Evolutionary conservation across 2,329 filamentous ascomycete genomes (phyloP), one percentile per base, ranked within the genome.

Genomic region (Macrophomina pseudophaseolina): DNA sequence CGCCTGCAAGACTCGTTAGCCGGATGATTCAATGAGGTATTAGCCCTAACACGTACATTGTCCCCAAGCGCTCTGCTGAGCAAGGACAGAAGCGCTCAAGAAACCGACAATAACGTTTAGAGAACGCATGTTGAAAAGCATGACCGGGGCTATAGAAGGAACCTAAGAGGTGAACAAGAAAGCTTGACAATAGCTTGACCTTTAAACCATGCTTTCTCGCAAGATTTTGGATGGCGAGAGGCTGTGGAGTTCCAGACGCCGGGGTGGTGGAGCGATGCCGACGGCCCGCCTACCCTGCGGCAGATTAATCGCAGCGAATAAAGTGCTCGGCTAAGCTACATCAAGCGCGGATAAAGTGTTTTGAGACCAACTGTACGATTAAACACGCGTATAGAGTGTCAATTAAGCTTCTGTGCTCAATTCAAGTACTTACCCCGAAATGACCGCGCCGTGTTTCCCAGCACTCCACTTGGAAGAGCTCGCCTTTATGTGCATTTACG

Each of bases 61-160:
- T 65, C 74, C 73, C 73, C 74, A 78, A 58, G 75, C 74, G 18
- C 68, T 68, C 28, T 52, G 48, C 48, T 64, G 60, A 11, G 74
- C 70, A 3, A 69, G 70, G 8, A 75, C 75, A 49, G 69, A 70
- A 16, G 71, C 71, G 16, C 69, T 68, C 14, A 78, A 58, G 28
- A 74, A n/a, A 14, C 70, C 71, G 14, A 78, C 8, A 16, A 23
- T 32, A 38, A 62, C 23, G 44, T 18, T 49, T 16, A 49, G 46
- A 2, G 58, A 62, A 48, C n/a, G 32, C 58, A 62, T 62, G 30
- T 28, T 44, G 52, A 11, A 38, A 12, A 62, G 18, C 18, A n/a
- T 4, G 9, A 5, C 30, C 16, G 16, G 49, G 32, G 16, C 4
- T 18, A 54, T 32, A 18, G 44, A n/a, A 46, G 40, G 7, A 18